These are phyloP conservation scores for Cladosporium sphaerospermum DNA, from an alignment of 2,329 filamentous ascomycete genomes.

Conservation along the genomic window DNA sequence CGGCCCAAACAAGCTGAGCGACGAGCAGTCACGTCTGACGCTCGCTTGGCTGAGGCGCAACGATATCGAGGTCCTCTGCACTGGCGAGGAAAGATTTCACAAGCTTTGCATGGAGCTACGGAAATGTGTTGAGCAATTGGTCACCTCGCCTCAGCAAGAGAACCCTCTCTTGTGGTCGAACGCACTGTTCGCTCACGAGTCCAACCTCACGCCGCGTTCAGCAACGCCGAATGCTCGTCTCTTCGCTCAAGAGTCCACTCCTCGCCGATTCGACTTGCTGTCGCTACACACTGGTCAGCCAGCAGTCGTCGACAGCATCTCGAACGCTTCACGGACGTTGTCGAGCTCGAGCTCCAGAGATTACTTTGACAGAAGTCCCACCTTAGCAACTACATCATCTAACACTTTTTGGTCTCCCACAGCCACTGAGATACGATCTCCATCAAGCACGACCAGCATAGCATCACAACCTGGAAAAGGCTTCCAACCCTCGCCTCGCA, in stretches of 20 bases:
- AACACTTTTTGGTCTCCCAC: constrained; percentile 89
- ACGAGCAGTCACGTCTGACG: constrained; percentile 85
- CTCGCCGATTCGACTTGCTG: constrained; percentile 15
- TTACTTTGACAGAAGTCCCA: constrained; percentile 64
- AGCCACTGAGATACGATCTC: constrained; percentile 59
- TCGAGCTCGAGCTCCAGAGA: constrained; percentile 45
- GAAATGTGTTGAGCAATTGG: constrained; percentile 75
- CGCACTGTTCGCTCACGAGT: constrained; percentile 70
- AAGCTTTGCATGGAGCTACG: constrained; percentile 88
- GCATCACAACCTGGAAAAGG: constrained; percentile 31
- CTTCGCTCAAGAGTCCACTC: neutral
- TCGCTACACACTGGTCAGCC: constrained; percentile 17
- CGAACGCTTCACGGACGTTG: constrained; percentile 23
- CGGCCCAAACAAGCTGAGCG: constrained; percentile 90
- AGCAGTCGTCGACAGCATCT: constrained; percentile 22
- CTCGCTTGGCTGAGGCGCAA: constrained; percentile 73
- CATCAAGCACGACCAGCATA: constrained; percentile 55
- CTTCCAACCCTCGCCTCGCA: constrained; percentile 11
- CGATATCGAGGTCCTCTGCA: constrained; percentile 86
- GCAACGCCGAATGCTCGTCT: neutral
- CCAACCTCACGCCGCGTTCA: neutral
- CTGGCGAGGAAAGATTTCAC: constrained; percentile 89
- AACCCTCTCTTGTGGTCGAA: constrained; percentile 90
- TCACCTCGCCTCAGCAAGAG: constrained; percentile 72
- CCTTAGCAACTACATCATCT: constrained; percentile 66